phyloP scores from a whole-genome alignment of 306 rosid genomes.

The Trifolium pratense region DNA sequence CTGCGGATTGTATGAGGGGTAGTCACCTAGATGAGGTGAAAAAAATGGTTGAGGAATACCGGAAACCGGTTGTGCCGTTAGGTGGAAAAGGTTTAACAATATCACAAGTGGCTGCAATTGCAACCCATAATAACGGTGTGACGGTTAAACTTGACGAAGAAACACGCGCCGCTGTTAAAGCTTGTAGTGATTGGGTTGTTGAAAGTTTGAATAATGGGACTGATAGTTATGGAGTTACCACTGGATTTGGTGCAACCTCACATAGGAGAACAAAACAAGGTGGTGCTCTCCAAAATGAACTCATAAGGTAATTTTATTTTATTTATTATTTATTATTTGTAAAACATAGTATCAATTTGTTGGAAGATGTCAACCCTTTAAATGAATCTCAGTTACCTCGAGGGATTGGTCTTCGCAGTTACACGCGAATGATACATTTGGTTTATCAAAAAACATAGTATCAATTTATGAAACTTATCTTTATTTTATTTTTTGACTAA shows the following conservation, averaged over 20 bases:
- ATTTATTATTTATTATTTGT: neutral
- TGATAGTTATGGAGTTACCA: slow-evolving; percentile 87
- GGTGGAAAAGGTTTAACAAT: slow-evolving; percentile 69
- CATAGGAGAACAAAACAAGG: slow-evolving; percentile 92
- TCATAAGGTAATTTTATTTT: slow-evolving; percentile 58
- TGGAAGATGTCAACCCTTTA: too few relatives aligned
- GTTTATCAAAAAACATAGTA: too few relatives aligned
- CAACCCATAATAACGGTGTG: slow-evolving; percentile 36
- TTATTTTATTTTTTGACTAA: too few relatives aligned
- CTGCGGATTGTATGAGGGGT: slow-evolving; percentile 67
- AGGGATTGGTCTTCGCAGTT: too few relatives aligned
- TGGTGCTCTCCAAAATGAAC: slow-evolving; percentile 88
- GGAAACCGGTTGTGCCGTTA: slow-evolving; percentile 58
- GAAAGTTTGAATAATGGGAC: slow-evolving; percentile 77
- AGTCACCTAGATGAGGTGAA: slow-evolving; percentile 84
- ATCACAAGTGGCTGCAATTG: slow-evolving; percentile 78
- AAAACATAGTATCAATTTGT: too few relatives aligned
- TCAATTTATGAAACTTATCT: neutral
- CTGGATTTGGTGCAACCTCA: slow-evolving; percentile 94
- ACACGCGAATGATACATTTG: too few relatives aligned
- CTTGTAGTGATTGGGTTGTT: slow-evolving; percentile 89
- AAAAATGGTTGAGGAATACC: slow-evolving; percentile 74
- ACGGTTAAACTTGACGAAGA: slow-evolving; percentile 64
- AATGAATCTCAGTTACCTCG: too few relatives aligned
- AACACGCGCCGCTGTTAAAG: slow-evolving; percentile 64